Conservation (phyloP, 768 basidiomycete species). For the Mycena latifolia region DNA sequence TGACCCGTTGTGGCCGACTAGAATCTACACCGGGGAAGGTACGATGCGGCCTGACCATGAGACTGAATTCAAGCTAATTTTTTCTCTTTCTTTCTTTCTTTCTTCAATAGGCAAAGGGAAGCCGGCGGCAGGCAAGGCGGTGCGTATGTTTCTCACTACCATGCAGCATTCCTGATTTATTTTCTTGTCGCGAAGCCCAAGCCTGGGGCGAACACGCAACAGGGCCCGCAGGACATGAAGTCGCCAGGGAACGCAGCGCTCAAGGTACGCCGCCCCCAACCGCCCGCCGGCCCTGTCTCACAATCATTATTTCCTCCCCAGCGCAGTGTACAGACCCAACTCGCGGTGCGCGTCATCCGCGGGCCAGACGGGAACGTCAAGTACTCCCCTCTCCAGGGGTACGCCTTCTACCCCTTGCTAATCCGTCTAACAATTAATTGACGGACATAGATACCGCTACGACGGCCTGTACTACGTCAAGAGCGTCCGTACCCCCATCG, state of each 20-base stretch:
- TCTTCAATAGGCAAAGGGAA: slow-evolving; percentile 28
- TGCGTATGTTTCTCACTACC: neutral
- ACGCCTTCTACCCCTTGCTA: no score
- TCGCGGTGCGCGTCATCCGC: slow-evolving; percentile 31
- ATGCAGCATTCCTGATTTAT: neutral
- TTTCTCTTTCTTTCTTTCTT: no score
- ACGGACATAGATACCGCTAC: slow-evolving; percentile 30
- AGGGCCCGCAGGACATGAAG: slow-evolving; percentile 27
- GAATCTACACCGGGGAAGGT: slow-evolving; percentile 37
- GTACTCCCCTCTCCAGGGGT: slow-evolving; percentile 29
- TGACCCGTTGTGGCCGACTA: neutral
- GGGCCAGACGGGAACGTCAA: slow-evolving; percentile 24
- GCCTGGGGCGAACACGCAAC: slow-evolving; percentile 20
- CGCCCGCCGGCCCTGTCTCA: no score
- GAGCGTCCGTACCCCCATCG: neutral
- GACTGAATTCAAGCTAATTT: no score
- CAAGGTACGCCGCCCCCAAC: neutral
- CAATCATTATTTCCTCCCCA: no score
- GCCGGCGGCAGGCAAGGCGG: slow-evolving; percentile 16
- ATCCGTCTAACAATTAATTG: neutral
- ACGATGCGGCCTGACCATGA: neutral
- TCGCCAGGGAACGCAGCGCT: slow-evolving; percentile 27
- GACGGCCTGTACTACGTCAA: slow-evolving; percentile 33
- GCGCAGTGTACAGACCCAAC: neutral
- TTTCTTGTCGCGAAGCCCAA: neutral